Evolutionary conservation across 2,329 filamentous ascomycete species (phyloP).

Genomic region (Alternaria longipes): DNA sequence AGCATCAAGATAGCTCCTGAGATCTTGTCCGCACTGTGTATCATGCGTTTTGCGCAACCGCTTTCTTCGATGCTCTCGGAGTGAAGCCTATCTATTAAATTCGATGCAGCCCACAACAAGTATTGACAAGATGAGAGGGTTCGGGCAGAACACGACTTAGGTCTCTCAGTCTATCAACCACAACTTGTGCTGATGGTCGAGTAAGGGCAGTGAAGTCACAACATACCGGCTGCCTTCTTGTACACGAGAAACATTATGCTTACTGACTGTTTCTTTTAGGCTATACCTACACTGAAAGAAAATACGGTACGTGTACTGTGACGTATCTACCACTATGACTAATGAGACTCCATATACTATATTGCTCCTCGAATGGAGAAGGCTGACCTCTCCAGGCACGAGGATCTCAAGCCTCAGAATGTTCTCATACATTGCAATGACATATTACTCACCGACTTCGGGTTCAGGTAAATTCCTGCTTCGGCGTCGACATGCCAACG

Average conservation of each 20-base stretch:
- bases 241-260: neutral
- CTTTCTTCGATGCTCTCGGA: too few species aligned
- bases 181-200: neutral
- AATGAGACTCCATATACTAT: too few species aligned
- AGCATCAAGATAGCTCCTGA: too few species aligned
- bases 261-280: neutral
- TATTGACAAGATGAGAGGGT: neutral
- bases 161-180: neutral
- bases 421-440: neutral
- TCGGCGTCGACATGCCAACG: neutral
- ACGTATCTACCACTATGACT: too few species aligned
- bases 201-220: too few species aligned
- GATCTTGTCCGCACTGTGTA: too few species aligned
- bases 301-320: neutral
- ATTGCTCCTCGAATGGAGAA: accelerated
- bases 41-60: too few species aligned
- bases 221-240: neutral
- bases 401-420: neutral
- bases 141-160: neutral
- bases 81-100: too few species aligned
- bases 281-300: neutral
- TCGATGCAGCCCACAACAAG: too few species aligned
- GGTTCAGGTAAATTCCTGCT: neutral
- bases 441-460: neutral
- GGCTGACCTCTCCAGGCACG: neutral